Evolutionary conservation across 2,329 filamentous ascomycete species (phyloP).

Genomic region (Periglandula ipomoeae): DNA sequence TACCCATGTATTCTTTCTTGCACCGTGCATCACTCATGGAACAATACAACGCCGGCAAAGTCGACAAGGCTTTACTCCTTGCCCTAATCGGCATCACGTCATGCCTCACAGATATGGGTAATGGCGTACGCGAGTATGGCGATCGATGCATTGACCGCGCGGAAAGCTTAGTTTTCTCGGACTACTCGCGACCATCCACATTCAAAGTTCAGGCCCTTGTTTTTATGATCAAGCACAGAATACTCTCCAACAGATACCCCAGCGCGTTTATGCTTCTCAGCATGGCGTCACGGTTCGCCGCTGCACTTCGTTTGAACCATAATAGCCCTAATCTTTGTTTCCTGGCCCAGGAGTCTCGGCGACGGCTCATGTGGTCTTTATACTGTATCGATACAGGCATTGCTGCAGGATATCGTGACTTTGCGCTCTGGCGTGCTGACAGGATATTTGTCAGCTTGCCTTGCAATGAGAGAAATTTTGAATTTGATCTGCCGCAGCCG

Average conservation of each 20-base stretch:
- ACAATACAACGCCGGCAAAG: conserved; percentile 45
- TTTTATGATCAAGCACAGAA: conserved; percentile 35
- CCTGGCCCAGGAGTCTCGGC: conserved; percentile 32
- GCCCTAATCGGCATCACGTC: conserved; percentile 48
- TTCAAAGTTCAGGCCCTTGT: conserved; percentile 43
- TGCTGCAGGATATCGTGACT: conserved; percentile 34
- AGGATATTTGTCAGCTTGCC: conserved; percentile 32
- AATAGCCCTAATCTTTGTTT: conserved; percentile 30
- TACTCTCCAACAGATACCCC: conserved; percentile 33
- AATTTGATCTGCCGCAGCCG: conserved; percentile 47
- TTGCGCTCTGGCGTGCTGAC: conserved; percentile 33
- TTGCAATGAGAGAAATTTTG: conserved; percentile 37
- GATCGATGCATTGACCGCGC: conserved; percentile 46
- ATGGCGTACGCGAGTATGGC: conserved; percentile 42
- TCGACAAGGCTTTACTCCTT: conserved; percentile 44
- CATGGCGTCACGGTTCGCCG: conserved; percentile 33
- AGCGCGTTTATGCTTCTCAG: conserved; percentile 36
- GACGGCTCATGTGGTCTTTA: conserved; percentile 35
- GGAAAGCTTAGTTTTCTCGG: conserved; percentile 40
- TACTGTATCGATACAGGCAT: conserved; percentile 34
- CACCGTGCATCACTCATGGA: conserved; percentile 52
- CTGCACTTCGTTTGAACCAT: conserved; percentile 33
- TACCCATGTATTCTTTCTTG: conserved; percentile 49
- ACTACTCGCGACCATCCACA: conserved; percentile 46
- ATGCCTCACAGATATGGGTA: conserved; percentile 44